A percentile compares a stretch with the other conserved stretches of the same genome.
Conservation (phyloP, 495 filamentous ascomycete genomes). For the Choiromyces venosus region DNA sequence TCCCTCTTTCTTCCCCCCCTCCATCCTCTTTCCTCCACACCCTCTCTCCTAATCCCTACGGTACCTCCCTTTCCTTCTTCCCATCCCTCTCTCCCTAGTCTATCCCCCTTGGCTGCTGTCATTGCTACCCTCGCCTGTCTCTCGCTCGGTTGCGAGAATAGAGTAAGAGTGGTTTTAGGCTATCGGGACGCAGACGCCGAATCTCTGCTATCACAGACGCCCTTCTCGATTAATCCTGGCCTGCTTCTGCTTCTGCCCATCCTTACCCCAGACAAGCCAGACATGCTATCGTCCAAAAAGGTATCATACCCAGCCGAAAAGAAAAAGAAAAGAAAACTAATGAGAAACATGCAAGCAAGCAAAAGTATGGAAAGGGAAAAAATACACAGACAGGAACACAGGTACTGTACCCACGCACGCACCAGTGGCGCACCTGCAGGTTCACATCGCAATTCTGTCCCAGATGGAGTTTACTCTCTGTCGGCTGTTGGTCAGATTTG, state of each 20-base stretch:
- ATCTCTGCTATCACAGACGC: slow-evolving; percentile 4
- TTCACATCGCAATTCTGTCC: background rate
- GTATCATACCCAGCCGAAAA: background rate
- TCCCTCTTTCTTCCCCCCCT: background rate
- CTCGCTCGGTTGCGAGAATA: background rate
- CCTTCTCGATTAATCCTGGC: slow-evolving; percentile 18
- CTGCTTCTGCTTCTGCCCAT: background rate
- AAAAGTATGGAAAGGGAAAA: background rate
- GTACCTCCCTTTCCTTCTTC: background rate
- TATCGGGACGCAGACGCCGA: background rate
- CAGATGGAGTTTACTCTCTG: background rate
- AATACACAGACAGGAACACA: background rate
- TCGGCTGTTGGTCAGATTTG: slow-evolving; percentile 1
- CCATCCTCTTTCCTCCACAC: background rate
- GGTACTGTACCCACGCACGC: background rate
- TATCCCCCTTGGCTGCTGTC: background rate
- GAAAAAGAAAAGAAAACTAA: background rate
- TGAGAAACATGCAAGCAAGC: background rate
- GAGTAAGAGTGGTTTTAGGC: background rate
- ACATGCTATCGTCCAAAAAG: background rate
- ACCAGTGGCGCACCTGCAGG: background rate
- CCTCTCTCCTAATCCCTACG: background rate
- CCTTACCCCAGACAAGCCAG: background rate
- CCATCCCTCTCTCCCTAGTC: background rate
- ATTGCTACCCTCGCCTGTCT: background rate